phyloP scores from a whole-genome alignment of 2,329 filamentous ascomycete genomes.

The Neofusicoccum parvum region DNA sequence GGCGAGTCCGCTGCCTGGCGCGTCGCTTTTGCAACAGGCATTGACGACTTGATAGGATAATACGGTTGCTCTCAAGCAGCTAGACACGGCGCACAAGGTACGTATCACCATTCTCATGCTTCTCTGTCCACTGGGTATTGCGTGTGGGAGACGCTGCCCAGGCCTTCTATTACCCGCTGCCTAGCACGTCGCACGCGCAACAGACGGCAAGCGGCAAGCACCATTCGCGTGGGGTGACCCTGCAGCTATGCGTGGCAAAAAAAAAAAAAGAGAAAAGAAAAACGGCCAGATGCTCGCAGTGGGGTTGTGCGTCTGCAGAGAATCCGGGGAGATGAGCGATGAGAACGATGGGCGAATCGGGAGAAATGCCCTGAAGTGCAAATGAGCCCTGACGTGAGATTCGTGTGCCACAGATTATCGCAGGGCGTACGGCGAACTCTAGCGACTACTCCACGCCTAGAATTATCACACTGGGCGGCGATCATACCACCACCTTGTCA shows the following conservation, averaged over 20 bases:
- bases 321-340: background rate
- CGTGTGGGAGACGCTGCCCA: background rate
- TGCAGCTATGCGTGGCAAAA: background rate
- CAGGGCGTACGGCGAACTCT: constrained; percentile 49
- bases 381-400: constrained; percentile 1
- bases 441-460: constrained; percentile 50
- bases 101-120: constrained; percentile 18
- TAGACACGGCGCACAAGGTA: constrained; percentile 55
- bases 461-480: constrained; percentile 57
- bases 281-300: too few relatives aligned
- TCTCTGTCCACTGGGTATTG: background rate
- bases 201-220: background rate
- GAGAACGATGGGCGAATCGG: background rate
- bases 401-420: constrained; percentile 41
- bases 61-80: constrained; percentile 56
- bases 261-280: too few relatives aligned
- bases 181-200: background rate
- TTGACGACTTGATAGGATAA: constrained; percentile 46
- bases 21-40: too few relatives aligned
- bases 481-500: constrained; percentile 59
- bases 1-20: too few relatives aligned
- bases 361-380: background rate
- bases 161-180: constrained; percentile 7
- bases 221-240: background rate
- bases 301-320: background rate